phyloP scores from a whole-genome alignment of 192 early-diverging fungal genomes.

The Linnemannia exigua region DNA sequence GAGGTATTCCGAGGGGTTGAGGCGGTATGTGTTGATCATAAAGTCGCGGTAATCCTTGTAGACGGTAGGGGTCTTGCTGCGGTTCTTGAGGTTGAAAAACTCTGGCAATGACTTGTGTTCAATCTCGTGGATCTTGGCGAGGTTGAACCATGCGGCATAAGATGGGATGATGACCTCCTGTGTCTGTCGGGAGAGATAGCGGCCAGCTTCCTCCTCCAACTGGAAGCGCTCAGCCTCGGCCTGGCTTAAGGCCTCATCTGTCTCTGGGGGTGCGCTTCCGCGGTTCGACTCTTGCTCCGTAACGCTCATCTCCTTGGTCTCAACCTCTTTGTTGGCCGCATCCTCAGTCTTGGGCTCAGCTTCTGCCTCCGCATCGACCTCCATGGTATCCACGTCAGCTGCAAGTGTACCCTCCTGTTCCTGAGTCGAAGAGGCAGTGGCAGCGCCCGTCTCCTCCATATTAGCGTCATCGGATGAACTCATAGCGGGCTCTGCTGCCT shows the following conservation, averaged over 20 bases:
- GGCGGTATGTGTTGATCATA: slow-evolving; percentile 98
- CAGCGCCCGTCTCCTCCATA: slow-evolving; percentile 29
- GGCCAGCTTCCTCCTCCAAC: slow-evolving; percentile 76
- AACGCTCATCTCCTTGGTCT: slow-evolving; percentile 41
- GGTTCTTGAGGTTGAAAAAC: slow-evolving; percentile 96
- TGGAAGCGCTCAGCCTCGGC: slow-evolving; percentile 54
- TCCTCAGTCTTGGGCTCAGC: slow-evolving; percentile 26
- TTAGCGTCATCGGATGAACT: slow-evolving; percentile 21
- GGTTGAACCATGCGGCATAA: slow-evolving; percentile 95
- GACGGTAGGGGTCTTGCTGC: slow-evolving; percentile 91
- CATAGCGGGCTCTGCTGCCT: neutral
- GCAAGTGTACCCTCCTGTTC: slow-evolving; percentile 26
- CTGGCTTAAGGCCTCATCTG: slow-evolving; percentile 40
- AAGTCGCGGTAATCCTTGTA: slow-evolving; percentile 98
- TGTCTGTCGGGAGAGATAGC: slow-evolving; percentile 77
- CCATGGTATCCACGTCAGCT: slow-evolving; percentile 40
- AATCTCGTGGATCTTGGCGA: slow-evolving; percentile 85
- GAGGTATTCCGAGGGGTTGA: slow-evolving; percentile 96
- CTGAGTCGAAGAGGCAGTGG: neutral
- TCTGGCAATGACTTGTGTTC: slow-evolving; percentile 94
- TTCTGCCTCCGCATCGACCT: slow-evolving; percentile 33
- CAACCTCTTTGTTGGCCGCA: slow-evolving; percentile 18
- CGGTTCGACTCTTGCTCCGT: slow-evolving; percentile 45
- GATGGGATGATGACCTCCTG: slow-evolving; percentile 84
- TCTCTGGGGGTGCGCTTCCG: slow-evolving; percentile 44